Evolutionary conservation across 2,329 filamentous ascomycete genomes (phyloP).

Genomic region (Gyromitra esculenta): DNA sequence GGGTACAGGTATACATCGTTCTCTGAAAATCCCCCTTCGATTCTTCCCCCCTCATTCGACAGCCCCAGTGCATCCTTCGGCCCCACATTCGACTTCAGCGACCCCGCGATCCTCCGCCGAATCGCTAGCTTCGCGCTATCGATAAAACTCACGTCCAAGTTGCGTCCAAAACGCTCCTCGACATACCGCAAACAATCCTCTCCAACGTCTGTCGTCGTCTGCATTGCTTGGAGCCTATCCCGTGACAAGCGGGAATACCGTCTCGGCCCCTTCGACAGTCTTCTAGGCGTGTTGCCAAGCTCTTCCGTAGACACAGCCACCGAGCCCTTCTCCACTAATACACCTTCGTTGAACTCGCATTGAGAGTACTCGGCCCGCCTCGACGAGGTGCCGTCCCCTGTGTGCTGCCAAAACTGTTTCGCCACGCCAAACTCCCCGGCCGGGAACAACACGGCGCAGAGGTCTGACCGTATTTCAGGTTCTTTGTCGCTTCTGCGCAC

Average conservation of each 20-base stretch:
- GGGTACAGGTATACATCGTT: conserved; percentile 90
- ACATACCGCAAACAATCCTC: conserved; percentile 82
- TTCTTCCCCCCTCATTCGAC: conserved; percentile 61
- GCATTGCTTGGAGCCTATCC: conserved; percentile 51
- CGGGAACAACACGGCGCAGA: conserved; percentile 78
- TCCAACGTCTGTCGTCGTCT: conserved; percentile 9
- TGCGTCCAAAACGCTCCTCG: conserved; percentile 92
- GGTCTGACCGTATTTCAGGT: conserved; percentile 65
- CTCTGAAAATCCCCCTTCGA: conserved; percentile 75
- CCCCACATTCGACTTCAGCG: conserved; percentile 77
- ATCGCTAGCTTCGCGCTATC: conserved; percentile 86
- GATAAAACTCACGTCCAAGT: conserved; percentile 81
- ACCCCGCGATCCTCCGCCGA: conserved; percentile 85
- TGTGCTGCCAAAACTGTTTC: conserved; percentile 98
- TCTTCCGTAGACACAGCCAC: neutral
- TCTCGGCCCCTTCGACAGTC: conserved; percentile 55
- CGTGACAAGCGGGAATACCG: conserved; percentile 54
- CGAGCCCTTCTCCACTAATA: conserved; percentile 66
- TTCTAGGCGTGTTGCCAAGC: neutral
- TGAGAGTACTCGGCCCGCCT: conserved; percentile 90
- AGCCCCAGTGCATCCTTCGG: conserved; percentile 66
- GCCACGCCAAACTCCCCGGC: conserved; percentile 74
- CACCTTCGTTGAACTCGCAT: conserved; percentile 74
- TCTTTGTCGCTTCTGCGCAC: conserved; percentile 66
- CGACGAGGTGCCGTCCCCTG: conserved; percentile 90